A percentile compares a stretch with the other conserved stretches of the same genome.
phyloP scores from a whole-genome alignment of 768 basidiomycete species.

The Clitopilus hobsonii region DNA sequence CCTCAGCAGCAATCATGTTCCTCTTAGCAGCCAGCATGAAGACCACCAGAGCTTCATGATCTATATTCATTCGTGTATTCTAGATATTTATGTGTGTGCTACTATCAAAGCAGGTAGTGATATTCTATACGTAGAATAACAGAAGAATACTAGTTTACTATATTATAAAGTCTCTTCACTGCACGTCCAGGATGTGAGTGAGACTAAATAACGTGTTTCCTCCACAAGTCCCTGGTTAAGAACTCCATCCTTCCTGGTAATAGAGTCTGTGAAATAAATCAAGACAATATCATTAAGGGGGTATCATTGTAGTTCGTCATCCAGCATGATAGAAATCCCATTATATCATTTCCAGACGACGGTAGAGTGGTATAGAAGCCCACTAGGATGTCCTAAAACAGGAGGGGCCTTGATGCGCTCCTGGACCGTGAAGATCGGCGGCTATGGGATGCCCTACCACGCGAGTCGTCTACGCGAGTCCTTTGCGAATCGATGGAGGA shows the following conservation, averaged over 20 bases:
- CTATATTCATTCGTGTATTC: background rate
- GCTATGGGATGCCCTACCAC: constrained; percentile 19
- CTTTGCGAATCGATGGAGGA: constrained; percentile 14
- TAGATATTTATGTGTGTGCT: constrained; percentile 4
- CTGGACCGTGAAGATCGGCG: constrained; percentile 18
- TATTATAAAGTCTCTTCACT: background rate
- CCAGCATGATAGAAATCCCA: background rate
- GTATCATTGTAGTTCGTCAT: background rate
- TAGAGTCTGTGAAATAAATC: background rate
- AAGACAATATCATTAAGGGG: background rate
- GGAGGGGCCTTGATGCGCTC: constrained; percentile 14
- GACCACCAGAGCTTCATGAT: constrained; percentile 29
- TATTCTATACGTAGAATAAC: constrained; percentile 7
- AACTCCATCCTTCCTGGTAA: background rate
- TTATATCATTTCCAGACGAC: background rate
- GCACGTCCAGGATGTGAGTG: background rate
- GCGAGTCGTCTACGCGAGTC: constrained; percentile 15
- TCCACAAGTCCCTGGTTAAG: background rate
- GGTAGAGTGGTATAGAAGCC: background rate
- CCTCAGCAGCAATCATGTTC: constrained; percentile 63
- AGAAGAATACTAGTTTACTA: constrained; percentile 4
- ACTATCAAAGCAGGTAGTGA: constrained; percentile 11
- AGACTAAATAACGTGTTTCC: background rate
- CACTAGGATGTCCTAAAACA: constrained; percentile 11
- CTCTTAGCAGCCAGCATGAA: constrained; percentile 55